Evolutionary conservation across 2,329 filamentous ascomycete genomes (phyloP).

Genomic region (Orbilia brochopaga): DNA sequence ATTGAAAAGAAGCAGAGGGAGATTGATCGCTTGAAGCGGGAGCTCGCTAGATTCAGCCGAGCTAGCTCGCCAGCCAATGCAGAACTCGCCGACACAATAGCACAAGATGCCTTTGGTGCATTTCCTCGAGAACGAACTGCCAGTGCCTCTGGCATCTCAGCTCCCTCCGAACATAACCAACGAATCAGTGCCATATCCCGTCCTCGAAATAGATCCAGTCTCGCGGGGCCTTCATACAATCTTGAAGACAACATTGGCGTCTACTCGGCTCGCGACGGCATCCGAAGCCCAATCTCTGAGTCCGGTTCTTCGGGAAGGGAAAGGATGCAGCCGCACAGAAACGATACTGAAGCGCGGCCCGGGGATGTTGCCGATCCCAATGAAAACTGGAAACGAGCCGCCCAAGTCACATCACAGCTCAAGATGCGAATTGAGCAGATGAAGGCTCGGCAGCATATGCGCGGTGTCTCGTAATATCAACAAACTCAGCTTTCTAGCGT

Average conservation of each 20-base stretch:
- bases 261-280: constrained; percentile 33
- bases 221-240: constrained; percentile 28
- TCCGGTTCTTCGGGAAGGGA: constrained; percentile 24
- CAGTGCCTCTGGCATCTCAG: constrained; percentile 29
- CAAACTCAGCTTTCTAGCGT: too few species aligned
- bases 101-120: constrained; percentile 23
- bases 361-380: constrained; percentile 64
- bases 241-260: constrained; percentile 24
- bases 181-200: constrained; percentile 27
- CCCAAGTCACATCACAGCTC: constrained; percentile 95
- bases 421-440: constrained; percentile 98
- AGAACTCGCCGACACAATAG: constrained; percentile 56
- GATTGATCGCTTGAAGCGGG: constrained; percentile 90
- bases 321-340: constrained; percentile 16
- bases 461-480: constrained; percentile 53
- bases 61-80: constrained; percentile 66
- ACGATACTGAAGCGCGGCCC: constrained; percentile 24
- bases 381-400: constrained; percentile 96
- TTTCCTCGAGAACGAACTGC: constrained; percentile 39
- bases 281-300: constrained; percentile 46
- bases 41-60: constrained; percentile 66
- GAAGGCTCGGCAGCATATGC: constrained; percentile 67
- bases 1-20: constrained; percentile 85
- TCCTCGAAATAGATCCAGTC: constrained; percentile 38
- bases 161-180: constrained; percentile 20